Conservation (phyloP, 345 rosid genomes). For the Tarenaya hassleriana region DNA sequence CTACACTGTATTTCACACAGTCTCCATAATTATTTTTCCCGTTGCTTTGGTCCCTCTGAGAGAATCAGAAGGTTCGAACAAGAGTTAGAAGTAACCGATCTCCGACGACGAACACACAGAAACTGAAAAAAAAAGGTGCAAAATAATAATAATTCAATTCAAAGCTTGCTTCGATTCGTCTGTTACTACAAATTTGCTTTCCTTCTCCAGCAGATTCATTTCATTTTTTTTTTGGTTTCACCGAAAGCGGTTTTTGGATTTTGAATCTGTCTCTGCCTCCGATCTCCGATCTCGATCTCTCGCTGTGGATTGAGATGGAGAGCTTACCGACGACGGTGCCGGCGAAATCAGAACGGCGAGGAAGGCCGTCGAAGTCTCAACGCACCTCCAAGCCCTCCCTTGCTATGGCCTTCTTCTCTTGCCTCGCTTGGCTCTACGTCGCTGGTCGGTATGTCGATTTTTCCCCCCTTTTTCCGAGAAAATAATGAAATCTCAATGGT, state of each 20-base stretch:
- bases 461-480: not conserved
- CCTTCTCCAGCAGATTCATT: not conserved
- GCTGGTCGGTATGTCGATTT: constrained; percentile 64
- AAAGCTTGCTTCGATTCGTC: constrained; percentile 1
- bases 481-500: constrained; percentile 3
- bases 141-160: constrained; percentile 12
- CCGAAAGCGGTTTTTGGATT: not conserved
- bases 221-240: not conserved
- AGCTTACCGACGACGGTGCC: constrained; percentile 44
- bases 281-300: constrained; percentile 15
- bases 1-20: too few species aligned
- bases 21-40: too few species aligned
- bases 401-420: constrained; percentile 75
- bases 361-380: constrained; percentile 59
- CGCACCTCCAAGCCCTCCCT: constrained; percentile 63
- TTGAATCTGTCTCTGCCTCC: constrained; percentile 14
- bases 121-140: constrained; percentile 8
- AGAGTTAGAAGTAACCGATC: constrained; percentile 9
- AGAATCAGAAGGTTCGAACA: too few species aligned
- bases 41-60: too few species aligned
- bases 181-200: constrained; percentile 13
- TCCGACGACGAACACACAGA: constrained; percentile 16
- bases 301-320: constrained; percentile 48
- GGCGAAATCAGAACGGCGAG: constrained; percentile 55
- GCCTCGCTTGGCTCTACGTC: constrained; percentile 94